phyloP scores from a whole-genome alignment of 2,329 filamentous ascomycete genomes.

The Pestalotiopsis sp. region DNA sequence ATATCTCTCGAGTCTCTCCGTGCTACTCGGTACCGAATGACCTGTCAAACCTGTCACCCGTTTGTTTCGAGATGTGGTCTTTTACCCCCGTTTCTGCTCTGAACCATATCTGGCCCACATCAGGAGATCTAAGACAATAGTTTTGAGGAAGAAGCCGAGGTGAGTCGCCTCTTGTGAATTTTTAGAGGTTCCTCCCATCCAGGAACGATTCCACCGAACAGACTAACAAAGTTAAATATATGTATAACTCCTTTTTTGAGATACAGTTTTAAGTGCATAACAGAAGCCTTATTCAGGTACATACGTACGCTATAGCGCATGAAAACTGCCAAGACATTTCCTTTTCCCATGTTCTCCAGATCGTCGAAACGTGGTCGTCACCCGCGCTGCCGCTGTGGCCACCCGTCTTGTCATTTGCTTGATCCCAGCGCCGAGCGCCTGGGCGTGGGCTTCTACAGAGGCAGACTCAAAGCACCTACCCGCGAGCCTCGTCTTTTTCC shows the following conservation, averaged over 20 bases:
- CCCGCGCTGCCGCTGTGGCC: neutral
- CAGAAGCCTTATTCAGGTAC: neutral
- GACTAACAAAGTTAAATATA: neutral
- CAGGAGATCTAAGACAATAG: neutral
- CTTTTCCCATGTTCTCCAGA: neutral
- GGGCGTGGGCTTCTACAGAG: too few species aligned
- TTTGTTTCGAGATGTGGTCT: neutral
- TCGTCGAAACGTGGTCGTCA: neutral
- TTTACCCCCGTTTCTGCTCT: neutral
- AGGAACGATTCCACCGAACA: neutral
- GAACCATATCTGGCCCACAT: neutral
- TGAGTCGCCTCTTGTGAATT: too few species aligned
- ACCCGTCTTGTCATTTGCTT: slow-evolving; percentile 2
- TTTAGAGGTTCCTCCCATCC: neutral
- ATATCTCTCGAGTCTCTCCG: too few species aligned
- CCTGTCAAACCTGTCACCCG: neutral
- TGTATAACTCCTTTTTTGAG: neutral
- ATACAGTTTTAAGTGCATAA: neutral
- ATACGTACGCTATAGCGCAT: too few species aligned
- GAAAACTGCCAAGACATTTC: neutral
- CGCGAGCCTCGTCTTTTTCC: too few species aligned
- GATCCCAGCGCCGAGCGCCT: neutral
- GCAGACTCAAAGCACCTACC: too few species aligned
- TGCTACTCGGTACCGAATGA: neutral
- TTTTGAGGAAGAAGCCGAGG: neutral